A percentile compares a stretch with the other conserved stretches of the same genome.
Conservation (phyloP, 169 alveolate genomes). For the Neospora caninum region DNA sequence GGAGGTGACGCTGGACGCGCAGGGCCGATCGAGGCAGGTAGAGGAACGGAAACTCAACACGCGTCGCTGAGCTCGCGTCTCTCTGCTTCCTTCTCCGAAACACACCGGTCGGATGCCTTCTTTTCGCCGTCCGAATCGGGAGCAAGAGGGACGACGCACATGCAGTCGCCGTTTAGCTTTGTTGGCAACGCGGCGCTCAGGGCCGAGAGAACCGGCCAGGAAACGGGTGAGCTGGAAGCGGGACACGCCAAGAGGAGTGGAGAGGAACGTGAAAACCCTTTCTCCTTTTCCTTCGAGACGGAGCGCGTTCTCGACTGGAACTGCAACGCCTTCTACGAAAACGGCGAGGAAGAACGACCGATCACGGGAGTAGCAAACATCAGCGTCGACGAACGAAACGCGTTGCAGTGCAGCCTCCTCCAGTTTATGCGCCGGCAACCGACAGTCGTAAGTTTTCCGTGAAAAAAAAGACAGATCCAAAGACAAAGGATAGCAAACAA, state of each 20-base stretch:
- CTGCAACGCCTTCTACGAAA: neutral
- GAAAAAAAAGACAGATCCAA: neutral
- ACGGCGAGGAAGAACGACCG: neutral
- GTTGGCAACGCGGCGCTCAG: too few species aligned
- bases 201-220: too few species aligned
- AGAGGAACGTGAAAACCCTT: neutral
- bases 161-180: too few species aligned
- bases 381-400: neutral
- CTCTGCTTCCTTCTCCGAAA: neutral
- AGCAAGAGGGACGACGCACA: too few species aligned
- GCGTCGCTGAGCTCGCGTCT: neutral
- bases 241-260: neutral
- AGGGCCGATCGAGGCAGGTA: neutral
- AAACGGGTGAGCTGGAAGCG: too few species aligned
- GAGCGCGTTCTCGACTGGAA: neutral
- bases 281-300: neutral
- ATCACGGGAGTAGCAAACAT: neutral
- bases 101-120: too few species aligned
- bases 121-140: too few species aligned
- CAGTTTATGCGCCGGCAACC: neutral
- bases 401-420: conserved; percentile 7
- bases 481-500: neutral
- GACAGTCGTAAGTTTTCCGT: neutral
- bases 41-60: neutral
- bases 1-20: neutral